Conservation (phyloP, 768 basidiomycete species). For the Lentinula boryana region DNA sequence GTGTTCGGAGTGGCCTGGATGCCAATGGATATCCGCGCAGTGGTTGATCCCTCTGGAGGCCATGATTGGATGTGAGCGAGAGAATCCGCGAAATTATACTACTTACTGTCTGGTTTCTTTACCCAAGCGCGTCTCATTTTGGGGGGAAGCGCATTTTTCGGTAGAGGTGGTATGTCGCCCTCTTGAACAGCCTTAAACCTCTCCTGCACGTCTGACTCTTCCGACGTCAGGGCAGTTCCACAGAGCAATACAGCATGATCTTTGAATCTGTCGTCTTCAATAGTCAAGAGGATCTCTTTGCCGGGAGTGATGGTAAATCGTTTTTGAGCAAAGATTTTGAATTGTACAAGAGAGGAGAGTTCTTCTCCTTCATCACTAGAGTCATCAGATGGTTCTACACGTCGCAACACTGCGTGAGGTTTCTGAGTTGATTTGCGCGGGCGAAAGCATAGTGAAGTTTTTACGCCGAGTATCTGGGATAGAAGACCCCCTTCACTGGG, state of each 20-base stretch:
- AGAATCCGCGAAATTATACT: background rate
- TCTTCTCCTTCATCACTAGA: constrained; percentile 33
- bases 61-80: background rate
- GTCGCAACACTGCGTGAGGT: constrained; percentile 61
- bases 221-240: constrained; percentile 35
- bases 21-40: constrained; percentile 32
- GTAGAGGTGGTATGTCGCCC: constrained; percentile 18
- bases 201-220: constrained; percentile 33
- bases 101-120: constrained; percentile 43
- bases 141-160: constrained; percentile 43
- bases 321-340: constrained; percentile 64
- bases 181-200: constrained; percentile 33
- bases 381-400: constrained; percentile 46
- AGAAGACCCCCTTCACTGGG: constrained; percentile 15
- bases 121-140: constrained; percentile 62
- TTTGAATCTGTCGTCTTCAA: constrained; percentile 48
- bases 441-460: constrained; percentile 56
- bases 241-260: constrained; percentile 56
- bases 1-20: constrained; percentile 35
- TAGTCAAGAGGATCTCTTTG: constrained; percentile 60
- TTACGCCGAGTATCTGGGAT: constrained; percentile 55
- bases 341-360: constrained; percentile 37
- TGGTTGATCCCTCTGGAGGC: background rate
- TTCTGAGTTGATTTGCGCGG: constrained; percentile 63
- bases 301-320: constrained; percentile 65